Evolutionary conservation across 1,284 basidiomycete genomes (phyloP), one percentile per base, ranked within the genome.

Genomic region (Fistulina hepatica): DNA sequence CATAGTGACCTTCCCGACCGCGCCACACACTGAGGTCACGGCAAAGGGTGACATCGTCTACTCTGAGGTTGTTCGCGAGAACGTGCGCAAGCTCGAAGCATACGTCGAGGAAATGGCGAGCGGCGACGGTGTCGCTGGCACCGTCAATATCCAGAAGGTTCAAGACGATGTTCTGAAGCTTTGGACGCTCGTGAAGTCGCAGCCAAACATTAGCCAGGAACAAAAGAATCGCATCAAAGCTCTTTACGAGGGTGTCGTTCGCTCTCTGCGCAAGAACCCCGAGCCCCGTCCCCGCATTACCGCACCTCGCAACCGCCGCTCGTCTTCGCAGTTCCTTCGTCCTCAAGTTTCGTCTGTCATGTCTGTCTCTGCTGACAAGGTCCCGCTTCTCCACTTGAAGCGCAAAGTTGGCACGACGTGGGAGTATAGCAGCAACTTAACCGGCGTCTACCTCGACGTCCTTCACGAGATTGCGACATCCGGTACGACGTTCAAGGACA

Each of bases 31-130:
- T 16, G 89, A 93, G 57, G 82, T 98, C 50, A 90, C 81, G 12
- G 79, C 73, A 33, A 91, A 90, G 63, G 94, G 95, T 28, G 91
- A 97, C 49, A 92, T 98, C 47, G 70, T 94, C 44, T 95, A 95
- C 65, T 77, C 81, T 8, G 94, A 98, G 59, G 82, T 97, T 44
- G 88, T 92, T 44, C 86, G 94, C 33, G 84, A 90, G 57, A 89
- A 90, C 43, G 94, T 97, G 32, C 83, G 94, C 56, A 97, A 97
- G 66, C 73, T 98, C 37, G 94, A 98, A 63, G 89, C 90, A 4
- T 98, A 98, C 53, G 93, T 97, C 49, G 85, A 93, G 57, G 93
- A 98, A 64, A 98, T 98, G 95, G 91, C 94, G 3, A 89, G 83
- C 43, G 90, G 91, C 13, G 91, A 92, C 55, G 81, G 80, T 37